These are phyloP conservation scores for Prunus davidiana DNA, from an alignment of 306 rosid species.

Conservation along the genomic window DNA sequence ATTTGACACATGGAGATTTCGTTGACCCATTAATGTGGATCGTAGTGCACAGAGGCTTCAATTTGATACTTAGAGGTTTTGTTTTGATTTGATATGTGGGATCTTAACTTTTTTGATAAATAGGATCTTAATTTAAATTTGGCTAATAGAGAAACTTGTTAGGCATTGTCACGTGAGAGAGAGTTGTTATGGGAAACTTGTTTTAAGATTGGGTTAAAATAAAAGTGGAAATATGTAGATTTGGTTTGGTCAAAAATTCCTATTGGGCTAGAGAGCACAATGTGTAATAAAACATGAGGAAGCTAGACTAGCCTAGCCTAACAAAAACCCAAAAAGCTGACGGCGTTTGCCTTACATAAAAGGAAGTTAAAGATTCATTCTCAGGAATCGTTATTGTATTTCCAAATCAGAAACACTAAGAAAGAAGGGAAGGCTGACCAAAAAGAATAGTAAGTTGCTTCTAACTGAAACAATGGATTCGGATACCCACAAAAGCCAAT, in stretches of 20 bases:
- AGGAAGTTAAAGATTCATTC: conserved; percentile 61
- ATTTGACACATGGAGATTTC: too few relatives aligned
- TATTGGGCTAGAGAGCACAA: background rate
- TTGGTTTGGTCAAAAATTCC: background rate
- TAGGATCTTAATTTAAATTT: too few relatives aligned
- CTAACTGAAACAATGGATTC: conserved; percentile 80
- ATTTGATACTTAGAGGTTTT: too few relatives aligned
- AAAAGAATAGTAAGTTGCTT: conserved; percentile 73
- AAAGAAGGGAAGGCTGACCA: conserved; percentile 33
- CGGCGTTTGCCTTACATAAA: conserved; percentile 63
- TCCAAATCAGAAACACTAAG: conserved; percentile 27
- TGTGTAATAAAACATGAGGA: background rate
- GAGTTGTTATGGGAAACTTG: too few relatives aligned
- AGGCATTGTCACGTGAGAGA: too few relatives aligned
- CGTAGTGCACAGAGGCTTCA: too few relatives aligned
- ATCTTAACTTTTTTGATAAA: too few relatives aligned
- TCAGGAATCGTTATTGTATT: conserved; percentile 38
- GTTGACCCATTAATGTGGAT: too few relatives aligned
- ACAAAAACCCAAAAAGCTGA: conserved; percentile 27
- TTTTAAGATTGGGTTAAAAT: background rate
- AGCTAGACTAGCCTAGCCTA: background rate
- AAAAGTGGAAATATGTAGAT: background rate
- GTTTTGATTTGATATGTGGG: too few relatives aligned
- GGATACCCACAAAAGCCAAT: conserved; percentile 51
- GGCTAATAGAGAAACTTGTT: too few relatives aligned